Evolutionary conservation across 306 rosid genomes (phyloP).

Genomic region (Hippophae tibetana): DNA sequence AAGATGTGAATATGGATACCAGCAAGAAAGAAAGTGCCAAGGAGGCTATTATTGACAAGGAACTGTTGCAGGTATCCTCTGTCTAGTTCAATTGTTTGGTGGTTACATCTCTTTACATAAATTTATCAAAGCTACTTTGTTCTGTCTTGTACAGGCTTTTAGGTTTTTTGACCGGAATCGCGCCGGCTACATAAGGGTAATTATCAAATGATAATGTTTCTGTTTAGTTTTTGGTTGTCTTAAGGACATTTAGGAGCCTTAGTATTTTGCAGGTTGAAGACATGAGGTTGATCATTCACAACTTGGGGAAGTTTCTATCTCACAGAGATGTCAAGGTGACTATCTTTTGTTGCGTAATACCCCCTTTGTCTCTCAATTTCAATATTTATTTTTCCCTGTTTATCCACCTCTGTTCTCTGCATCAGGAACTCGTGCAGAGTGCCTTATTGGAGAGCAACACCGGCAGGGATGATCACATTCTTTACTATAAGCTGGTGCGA

Average conservation of each 20-base stretch:
- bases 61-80: slow-evolving; percentile 60
- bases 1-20: slow-evolving; percentile 36
- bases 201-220: neutral
- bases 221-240: neutral
- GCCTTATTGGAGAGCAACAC: slow-evolving; percentile 93
- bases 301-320: slow-evolving; percentile 78
- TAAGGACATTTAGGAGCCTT: slow-evolving; percentile 7
- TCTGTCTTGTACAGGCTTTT: slow-evolving; percentile 60
- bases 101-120: slow-evolving; percentile 2
- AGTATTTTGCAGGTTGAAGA: slow-evolving; percentile 75
- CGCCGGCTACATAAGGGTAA: slow-evolving; percentile 81
- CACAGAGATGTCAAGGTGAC: slow-evolving; percentile 93
- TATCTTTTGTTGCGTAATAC: neutral
- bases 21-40: slow-evolving; percentile 40
- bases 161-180: slow-evolving; percentile 80
- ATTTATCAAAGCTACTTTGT: slow-evolving; percentile 1
- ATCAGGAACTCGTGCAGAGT: slow-evolving; percentile 95
- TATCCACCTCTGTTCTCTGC: neutral
- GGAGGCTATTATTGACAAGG: slow-evolving; percentile 61
- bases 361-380: neutral
- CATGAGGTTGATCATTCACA: slow-evolving; percentile 72
- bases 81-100: neutral
- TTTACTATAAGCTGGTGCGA: slow-evolving; percentile 75
- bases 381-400: slow-evolving; percentile 1
- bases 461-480: slow-evolving; percentile 84